Evolutionary conservation across 345 rosid genomes (phyloP).

Genomic region (Euclidium syriacum): DNA sequence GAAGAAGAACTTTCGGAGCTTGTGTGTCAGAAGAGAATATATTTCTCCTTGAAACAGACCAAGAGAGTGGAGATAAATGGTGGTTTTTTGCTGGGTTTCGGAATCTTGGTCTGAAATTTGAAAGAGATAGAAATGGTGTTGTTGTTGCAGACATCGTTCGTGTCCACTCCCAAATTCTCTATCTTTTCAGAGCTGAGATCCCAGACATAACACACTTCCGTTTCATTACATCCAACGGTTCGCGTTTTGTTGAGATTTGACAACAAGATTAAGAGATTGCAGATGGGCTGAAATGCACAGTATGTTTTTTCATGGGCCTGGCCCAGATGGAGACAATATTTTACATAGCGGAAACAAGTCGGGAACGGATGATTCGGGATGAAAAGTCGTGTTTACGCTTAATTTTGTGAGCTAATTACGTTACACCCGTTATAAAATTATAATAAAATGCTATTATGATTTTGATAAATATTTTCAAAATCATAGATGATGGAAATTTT

Average conservation of each 20-base stretch:
- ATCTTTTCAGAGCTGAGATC: conserved; percentile 22
- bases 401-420: too few species aligned
- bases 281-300: background rate
- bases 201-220: background rate
- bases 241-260: background rate
- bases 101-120: conserved; percentile 32
- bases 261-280: background rate
- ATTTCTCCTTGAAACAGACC: conserved; percentile 16
- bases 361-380: too few species aligned
- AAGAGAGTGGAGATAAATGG: conserved; percentile 18
- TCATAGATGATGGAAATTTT: too few species aligned
- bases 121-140: conserved; percentile 25
- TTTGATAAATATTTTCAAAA: too few species aligned
- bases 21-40: conserved; percentile 15
- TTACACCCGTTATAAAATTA: too few species aligned
- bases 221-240: conserved; percentile 6
- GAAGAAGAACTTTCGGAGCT: conserved; percentile 14
- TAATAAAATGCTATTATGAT: too few species aligned
- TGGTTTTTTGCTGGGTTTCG: conserved; percentile 20
- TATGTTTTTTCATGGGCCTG: conserved; percentile 14
- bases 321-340: too few species aligned
- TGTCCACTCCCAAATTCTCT: conserved; percentile 1
- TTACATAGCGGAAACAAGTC: too few species aligned
- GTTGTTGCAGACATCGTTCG: conserved; percentile 23
- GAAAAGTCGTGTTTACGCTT: too few species aligned